phyloP scores from a whole-genome alignment of 2,329 filamentous ascomycete species.

The Ramularia endophylla region DNA sequence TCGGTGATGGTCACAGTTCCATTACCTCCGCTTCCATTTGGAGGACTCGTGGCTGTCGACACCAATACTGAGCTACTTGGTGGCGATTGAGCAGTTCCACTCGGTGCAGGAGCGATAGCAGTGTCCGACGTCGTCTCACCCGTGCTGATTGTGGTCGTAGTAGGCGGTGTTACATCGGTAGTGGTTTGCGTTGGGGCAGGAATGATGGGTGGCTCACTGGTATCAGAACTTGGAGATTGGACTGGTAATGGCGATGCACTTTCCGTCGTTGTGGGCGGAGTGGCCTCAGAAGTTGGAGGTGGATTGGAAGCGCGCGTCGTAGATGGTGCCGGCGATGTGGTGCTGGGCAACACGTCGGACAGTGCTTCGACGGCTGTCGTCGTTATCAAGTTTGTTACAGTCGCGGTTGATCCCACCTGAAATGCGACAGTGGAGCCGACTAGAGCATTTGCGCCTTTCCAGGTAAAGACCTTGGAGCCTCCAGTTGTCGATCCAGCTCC shows the following conservation, averaged over 20 bases:
- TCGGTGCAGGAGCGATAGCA: not conserved
- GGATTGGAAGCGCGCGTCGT: too few species aligned
- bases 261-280: too few species aligned
- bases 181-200: too few species aligned
- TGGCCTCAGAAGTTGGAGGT: too few species aligned
- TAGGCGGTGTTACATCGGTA: not conserved
- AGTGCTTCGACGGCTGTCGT: not conserved
- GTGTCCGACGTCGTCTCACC: not conserved
- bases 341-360: not conserved
- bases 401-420: not conserved
- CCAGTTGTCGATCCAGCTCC: not conserved
- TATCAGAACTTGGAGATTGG: too few species aligned
- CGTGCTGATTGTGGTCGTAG: not conserved
- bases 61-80: not conserved
- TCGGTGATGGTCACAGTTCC: constrained; percentile 6
- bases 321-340: not conserved
- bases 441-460: not conserved
- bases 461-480: constrained; percentile 1
- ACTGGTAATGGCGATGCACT: too few species aligned
- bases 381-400: not conserved
- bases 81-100: not conserved
- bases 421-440: not conserved
- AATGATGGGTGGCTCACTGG: too few species aligned
- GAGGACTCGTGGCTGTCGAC: not conserved
- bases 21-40: too few species aligned